Base-by-base conservation (phyloP, 495 filamentous ascomycete genomes). In the Evansstolkia leycettana region DNA sequence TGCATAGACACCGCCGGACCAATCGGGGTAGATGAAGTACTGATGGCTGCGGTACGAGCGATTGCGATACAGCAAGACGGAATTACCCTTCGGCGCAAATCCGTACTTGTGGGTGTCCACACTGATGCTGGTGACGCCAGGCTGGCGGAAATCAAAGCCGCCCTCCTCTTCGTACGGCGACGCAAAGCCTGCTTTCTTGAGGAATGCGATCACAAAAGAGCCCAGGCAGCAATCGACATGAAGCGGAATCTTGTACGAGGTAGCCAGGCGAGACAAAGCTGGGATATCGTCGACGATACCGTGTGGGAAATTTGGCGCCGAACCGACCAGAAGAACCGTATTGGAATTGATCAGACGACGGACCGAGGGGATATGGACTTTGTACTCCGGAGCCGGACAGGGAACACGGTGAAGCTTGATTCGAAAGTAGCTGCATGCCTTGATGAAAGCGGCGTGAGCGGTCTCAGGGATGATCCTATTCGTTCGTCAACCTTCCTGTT, bases 21-120 rank as follows among this genome's bases (percentile, higher is more conserved):
- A 99, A 55, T 89, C 80, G 4, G 92, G 80, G 24, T 82, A 86
- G 55, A 99, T 75, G 57, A 94, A 96, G 67, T 99, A 99, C 54
- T 95, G 90, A 53, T 94, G 82, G 24, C 70, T 68, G 40, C 90
- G 78, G 31, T 93, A 74, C 28, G 72, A 58, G 27, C 75, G 65
- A 36, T 72, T 83, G 48, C 92, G 84, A 67, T 96, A 96, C 36
- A 99, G 73, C 12, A 94, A 60, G 7, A 86, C 88, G 17, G 78
- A 84, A 66, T 90, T 96, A 36, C 90, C 90, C 60, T 96, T 96
- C 15, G 90, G 90, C 0, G 90, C 92, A 58, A 99, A 99, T 16
- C 90, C 90, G 55, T 99, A 98, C 57, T 98, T 98, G 65, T 98
- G 90, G 18, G 90, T 99, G 54, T 99, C 90, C 51, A 89, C 93